A percentile compares a stretch with the other conserved stretches of the same genome.
These are phyloP conservation scores for Azolla pinnata DNA, from an alignment of 75 land plant species.

Conservation along the genomic window DNA sequence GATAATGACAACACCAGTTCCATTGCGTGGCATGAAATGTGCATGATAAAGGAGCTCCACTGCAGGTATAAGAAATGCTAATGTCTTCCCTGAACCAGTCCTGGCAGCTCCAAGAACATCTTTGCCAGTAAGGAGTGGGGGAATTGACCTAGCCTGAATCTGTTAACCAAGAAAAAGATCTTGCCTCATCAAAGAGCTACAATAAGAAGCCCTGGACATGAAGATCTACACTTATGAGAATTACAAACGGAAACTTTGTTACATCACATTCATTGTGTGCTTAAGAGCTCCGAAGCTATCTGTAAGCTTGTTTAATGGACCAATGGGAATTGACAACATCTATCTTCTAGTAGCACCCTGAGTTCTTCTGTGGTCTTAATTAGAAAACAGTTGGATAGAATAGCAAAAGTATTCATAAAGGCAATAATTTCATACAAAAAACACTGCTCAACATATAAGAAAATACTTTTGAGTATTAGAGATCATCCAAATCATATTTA, in stretches of 20 bases:
- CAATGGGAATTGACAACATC: neutral
- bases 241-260: neutral
- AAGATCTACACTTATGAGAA: neutral
- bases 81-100: conserved; percentile 93
- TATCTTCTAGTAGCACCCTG: too few species aligned
- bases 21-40: conserved; percentile 72
- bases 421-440: too few species aligned
- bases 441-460: too few species aligned
- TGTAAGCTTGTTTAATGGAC: neutral
- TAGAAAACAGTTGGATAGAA: too few species aligned
- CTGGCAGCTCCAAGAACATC: conserved; percentile 95
- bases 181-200: neutral
- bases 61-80: conserved; percentile 83
- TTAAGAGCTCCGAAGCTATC: neutral
- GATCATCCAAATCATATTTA: too few species aligned
- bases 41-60: conserved; percentile 67
- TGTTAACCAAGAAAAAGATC: conserved; percentile 18
- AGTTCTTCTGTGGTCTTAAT: too few species aligned
- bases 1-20: conserved; percentile 82
- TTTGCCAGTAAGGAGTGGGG: conserved; percentile 53
- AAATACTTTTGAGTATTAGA: too few species aligned
- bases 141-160: conserved; percentile 88
- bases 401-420: too few species aligned
- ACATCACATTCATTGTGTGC: neutral
- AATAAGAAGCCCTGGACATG: neutral